phyloP scores from a whole-genome alignment of 106 monocot genomes.

The Platanthera guangdongensis region DNA sequence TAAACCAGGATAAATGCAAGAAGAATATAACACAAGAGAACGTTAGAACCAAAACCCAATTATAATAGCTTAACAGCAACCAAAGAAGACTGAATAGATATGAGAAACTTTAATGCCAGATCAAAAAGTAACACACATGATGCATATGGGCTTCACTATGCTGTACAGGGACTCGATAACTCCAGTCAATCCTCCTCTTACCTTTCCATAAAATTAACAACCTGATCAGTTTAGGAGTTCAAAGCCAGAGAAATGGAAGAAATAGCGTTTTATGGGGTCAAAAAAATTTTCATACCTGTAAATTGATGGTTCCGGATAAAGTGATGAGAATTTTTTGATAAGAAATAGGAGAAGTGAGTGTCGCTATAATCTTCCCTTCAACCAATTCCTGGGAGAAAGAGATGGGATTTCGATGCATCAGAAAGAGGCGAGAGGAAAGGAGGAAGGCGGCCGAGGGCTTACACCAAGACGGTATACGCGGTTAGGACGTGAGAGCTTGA shows the following conservation, averaged over 20 bases:
- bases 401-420: neutral
- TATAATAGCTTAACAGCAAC: neutral
- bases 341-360: constrained; percentile 13
- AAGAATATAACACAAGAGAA: too few relatives aligned
- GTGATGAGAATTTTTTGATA: constrained; percentile 32
- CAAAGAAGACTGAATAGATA: neutral
- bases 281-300: constrained; percentile 17
- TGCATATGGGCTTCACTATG: constrained; percentile 32
- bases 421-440: neutral
- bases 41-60: too few relatives aligned
- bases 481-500: constrained; percentile 32
- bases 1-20: too few relatives aligned
- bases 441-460: neutral
- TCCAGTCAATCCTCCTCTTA: constrained; percentile 29
- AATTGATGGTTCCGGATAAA: constrained; percentile 27
- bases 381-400: constrained; percentile 18
- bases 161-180: constrained; percentile 38
- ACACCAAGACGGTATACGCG: constrained; percentile 32
- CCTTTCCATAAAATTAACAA: constrained; percentile 10
- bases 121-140: constrained; percentile 24
- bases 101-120: neutral
- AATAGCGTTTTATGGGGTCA: neutral
- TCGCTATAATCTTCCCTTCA: constrained; percentile 34
- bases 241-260: neutral
- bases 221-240: neutral